Evolutionary conservation across 805 yeast genomes (phyloP).

Genomic region (Saccharomycopsis sp.): DNA sequence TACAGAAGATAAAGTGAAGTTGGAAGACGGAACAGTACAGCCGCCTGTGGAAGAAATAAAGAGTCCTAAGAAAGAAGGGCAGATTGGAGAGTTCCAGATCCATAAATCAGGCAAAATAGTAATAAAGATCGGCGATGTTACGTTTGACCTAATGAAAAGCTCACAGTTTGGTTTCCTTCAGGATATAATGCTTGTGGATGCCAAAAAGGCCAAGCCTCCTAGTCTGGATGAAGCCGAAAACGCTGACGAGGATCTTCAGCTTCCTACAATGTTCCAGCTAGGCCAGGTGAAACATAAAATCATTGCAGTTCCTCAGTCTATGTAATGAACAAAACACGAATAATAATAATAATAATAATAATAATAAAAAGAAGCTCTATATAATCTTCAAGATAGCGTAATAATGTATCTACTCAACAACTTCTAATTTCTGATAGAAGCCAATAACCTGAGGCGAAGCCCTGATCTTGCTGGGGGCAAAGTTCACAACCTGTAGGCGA

Average conservation of each 20-base stretch:
- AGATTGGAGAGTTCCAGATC: constrained; percentile 63
- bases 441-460: constrained; percentile 54
- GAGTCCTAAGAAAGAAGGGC: constrained; percentile 37
- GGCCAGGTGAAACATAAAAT: constrained; percentile 19
- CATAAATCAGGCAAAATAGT: constrained; percentile 83
- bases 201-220: background rate
- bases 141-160: constrained; percentile 67
- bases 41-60: constrained; percentile 9
- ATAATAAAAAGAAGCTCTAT: no score
- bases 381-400: no score
- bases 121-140: constrained; percentile 62
- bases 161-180: constrained; percentile 65
- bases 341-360: no score
- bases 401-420: constrained; percentile 16
- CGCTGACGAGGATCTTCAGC: constrained; percentile 1
- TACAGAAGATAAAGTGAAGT: constrained; percentile 6
- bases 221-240: constrained; percentile 7
- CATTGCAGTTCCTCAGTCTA: constrained; percentile 11
- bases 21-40: background rate
- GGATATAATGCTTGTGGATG: constrained; percentile 32
- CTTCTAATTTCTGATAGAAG: constrained; percentile 49
- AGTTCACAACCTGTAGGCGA: constrained; percentile 58
- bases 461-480: constrained; percentile 49
- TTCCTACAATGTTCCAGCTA: constrained; percentile 12
- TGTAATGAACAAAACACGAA: no score